phyloP scores from a whole-genome alignment of 2,329 filamentous ascomycete genomes.

The Apiospora sp. region DNA sequence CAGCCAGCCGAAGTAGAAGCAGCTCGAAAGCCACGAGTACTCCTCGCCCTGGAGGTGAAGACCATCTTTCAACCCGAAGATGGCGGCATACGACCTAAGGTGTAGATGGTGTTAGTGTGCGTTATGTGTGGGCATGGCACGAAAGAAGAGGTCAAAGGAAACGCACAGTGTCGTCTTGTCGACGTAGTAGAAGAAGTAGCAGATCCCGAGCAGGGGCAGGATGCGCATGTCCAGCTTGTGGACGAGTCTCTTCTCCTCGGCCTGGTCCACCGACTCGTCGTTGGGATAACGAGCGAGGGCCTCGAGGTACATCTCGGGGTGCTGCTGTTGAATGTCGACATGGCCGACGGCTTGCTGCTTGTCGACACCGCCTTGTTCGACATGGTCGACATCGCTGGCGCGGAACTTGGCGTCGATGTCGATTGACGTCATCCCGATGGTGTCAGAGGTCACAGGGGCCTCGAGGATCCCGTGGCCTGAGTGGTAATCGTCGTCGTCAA shows the following conservation, averaged over 20 bases:
- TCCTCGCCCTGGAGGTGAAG: slow-evolving; percentile 51
- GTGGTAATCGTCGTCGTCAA: not conserved
- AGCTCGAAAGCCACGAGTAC: slow-evolving; percentile 62
- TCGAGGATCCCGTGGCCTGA: not conserved
- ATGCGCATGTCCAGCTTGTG: slow-evolving; percentile 58
- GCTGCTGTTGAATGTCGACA: slow-evolving; percentile 1
- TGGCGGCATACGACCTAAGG: slow-evolving; percentile 29
- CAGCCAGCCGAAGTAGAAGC: slow-evolving; percentile 58
- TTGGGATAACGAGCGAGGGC: slow-evolving; percentile 7
- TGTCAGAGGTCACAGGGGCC: not conserved
- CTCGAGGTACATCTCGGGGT: slow-evolving; percentile 11
- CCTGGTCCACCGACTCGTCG: slow-evolving; percentile 42
- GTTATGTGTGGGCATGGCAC: too few species aligned
- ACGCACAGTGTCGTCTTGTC: slow-evolving; percentile 60
- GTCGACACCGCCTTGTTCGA: not conserved
- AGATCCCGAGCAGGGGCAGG: slow-evolving; percentile 59
- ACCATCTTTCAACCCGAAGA: slow-evolving; percentile 52
- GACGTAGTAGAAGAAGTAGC: slow-evolving; percentile 56
- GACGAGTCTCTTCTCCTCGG: slow-evolving; percentile 40
- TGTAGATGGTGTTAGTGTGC: not conserved
- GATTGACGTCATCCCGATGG: not conserved
- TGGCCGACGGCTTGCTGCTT: not conserved
- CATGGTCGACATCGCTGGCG: not conserved
- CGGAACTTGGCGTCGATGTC: not conserved
- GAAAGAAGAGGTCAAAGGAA: not conserved